phyloP scores from a whole-genome alignment of 345 rosid species.

The Arabis hirsuta region DNA sequence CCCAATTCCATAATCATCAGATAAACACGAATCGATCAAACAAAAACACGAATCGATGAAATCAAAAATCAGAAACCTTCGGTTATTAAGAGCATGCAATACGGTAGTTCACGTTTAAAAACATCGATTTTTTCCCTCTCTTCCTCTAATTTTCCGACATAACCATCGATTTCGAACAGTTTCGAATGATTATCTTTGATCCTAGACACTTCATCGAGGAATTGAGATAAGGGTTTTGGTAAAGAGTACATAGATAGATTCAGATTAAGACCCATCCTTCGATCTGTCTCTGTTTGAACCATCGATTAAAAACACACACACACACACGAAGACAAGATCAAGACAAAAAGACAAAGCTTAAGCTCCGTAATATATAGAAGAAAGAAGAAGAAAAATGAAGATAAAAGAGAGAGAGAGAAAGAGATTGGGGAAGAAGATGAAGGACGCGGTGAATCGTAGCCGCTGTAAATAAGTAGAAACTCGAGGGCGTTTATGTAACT shows the following conservation, averaged over 20 bases:
- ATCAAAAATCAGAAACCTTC: constrained; percentile 50
- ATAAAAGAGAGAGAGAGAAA: constrained; percentile 11
- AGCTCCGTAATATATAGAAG: constrained; percentile 37
- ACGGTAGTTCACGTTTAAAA: constrained; percentile 80
- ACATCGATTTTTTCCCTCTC: constrained; percentile 74
- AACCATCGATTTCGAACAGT: constrained; percentile 55
- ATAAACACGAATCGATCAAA: neutral
- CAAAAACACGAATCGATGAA: constrained; percentile 9
- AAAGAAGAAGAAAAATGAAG: constrained; percentile 33
- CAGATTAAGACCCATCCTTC: constrained; percentile 65
- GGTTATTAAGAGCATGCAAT: constrained; percentile 69
- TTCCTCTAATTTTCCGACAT: constrained; percentile 57
- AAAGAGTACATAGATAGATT: constrained; percentile 58
- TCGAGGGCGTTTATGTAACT: constrained; percentile 30
- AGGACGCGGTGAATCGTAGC: constrained; percentile 42
- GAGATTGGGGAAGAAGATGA: constrained; percentile 56
- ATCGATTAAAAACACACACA: constrained; percentile 31
- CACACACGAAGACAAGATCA: constrained; percentile 23
- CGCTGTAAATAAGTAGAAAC: constrained; percentile 42
- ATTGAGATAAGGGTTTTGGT: constrained; percentile 56
- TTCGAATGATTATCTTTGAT: constrained; percentile 47
- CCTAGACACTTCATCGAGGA: constrained; percentile 53
- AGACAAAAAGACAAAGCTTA: constrained; percentile 34
- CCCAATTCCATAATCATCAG: neutral
- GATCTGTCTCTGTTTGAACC: constrained; percentile 44